Base-by-base conservation (phyloP, 2,329 filamentous ascomycete species). In the Colletotrichum aenigma region DNA sequence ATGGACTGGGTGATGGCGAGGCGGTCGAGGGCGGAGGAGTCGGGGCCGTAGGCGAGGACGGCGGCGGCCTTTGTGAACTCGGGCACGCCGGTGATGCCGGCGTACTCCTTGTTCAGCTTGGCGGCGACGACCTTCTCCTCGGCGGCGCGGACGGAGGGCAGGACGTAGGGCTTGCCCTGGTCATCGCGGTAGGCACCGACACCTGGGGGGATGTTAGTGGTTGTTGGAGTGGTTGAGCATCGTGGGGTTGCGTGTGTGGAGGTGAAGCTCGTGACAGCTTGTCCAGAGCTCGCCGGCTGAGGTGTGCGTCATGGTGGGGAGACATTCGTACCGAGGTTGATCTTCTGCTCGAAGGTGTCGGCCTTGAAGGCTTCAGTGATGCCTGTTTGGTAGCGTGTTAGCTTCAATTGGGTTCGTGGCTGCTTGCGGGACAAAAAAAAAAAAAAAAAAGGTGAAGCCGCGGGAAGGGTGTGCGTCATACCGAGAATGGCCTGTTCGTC, bases 311-410 rank as follows among this genome's bases (percentile, higher is more conserved):
- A 58, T 70, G 58, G 43, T 26, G 58, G 43, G 10, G n/a, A 12
- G 10, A 60, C 34, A n/a, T 32, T 81, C 90, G 83, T 88, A 94
- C 94, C 97, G 77, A 99, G 90, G 90, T 98, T 98, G 91, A 99
- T 98, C 93, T 98, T 99, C 89, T 98, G 93, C 78, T 92, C 89
- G 87, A 97, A 96, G 82, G 90, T 91, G 86, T 99, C 97, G 87
- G 96, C 96, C 91, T 98, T 99, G 94, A 97, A 99, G 77, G 97
- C 97, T 89, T 99, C 97, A 78, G 97, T 98, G 88, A 99, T 96
- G 85, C 95, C 94, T 93, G 79, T 36, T 56, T 28, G 60, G 32
- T 13, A 26, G 4, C 28, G 74, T 18, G 77, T 82, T 81, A 83
- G 81, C 78, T 61, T 32, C 78, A 24, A 34, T 61, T 28, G 60